phyloP scores from a whole-genome alignment of 768 basidiomycete genomes.

The Termitomyces sp. region DNA sequence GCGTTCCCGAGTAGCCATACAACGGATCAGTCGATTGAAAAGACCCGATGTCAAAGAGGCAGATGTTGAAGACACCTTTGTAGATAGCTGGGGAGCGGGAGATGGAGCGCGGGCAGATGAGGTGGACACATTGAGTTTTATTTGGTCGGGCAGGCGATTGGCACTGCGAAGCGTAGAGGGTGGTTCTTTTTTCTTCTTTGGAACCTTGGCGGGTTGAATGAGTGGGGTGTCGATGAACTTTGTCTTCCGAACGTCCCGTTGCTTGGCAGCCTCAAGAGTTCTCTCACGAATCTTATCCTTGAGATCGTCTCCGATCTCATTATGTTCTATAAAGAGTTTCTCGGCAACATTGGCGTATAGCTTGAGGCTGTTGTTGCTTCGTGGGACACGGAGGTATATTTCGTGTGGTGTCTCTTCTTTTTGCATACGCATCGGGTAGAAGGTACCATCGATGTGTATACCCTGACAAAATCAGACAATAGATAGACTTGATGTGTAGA shows the following conservation, averaged over 20 bases:
- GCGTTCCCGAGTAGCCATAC: constrained; percentile 43
- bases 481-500: neutral
- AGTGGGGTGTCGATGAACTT: constrained; percentile 46
- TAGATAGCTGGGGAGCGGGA: constrained; percentile 19
- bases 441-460: constrained; percentile 59
- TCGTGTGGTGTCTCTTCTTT: constrained; percentile 63
- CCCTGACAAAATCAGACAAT: constrained; percentile 36
- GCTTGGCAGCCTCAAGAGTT: constrained; percentile 38
- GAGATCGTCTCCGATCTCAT: constrained; percentile 48
- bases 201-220: constrained; percentile 27
- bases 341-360: constrained; percentile 73
- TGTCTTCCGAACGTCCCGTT: constrained; percentile 41
- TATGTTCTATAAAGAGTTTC: constrained; percentile 58
- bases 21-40: constrained; percentile 50
- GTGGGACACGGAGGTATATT: constrained; percentile 57
- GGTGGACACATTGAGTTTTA: constrained; percentile 24
- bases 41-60: constrained; percentile 9
- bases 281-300: constrained; percentile 43
- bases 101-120: constrained; percentile 24
- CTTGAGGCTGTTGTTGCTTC: constrained; percentile 42
- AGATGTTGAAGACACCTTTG: constrained; percentile 14
- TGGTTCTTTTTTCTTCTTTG: constrained; percentile 37
- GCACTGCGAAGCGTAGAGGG: constrained; percentile 36
- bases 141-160: constrained; percentile 24
- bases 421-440: constrained; percentile 54